Evolutionary conservation across 1,284 basidiomycete genomes (phyloP).

Genomic region (Laetiporus sulphureus): DNA sequence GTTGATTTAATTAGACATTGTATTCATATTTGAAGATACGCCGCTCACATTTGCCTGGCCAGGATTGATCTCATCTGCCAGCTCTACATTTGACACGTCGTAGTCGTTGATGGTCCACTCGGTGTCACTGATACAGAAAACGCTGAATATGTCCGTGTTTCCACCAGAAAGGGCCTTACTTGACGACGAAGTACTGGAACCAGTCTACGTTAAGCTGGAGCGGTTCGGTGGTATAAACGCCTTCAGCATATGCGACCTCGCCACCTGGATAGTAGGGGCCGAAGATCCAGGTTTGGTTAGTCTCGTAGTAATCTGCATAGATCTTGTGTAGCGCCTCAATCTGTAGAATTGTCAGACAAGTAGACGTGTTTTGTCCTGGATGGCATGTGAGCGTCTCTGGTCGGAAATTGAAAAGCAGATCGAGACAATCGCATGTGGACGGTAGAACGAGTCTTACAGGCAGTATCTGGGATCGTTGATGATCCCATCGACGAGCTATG

Average conservation of each 20-base stretch:
- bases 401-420: slow-evolving; percentile 22
- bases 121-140: slow-evolving; percentile 11
- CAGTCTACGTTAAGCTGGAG: slow-evolving; percentile 9
- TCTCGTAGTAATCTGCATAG: slow-evolving; percentile 23
- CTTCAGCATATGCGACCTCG: slow-evolving; percentile 11
- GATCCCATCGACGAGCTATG: slow-evolving; percentile 24
- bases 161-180: slow-evolving; percentile 7
- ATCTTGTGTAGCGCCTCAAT: slow-evolving; percentile 26
- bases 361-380: slow-evolving; percentile 15
- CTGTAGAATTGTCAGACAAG: slow-evolving; percentile 26
- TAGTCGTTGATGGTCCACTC: slow-evolving; percentile 14
- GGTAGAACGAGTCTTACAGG: slow-evolving; percentile 11
- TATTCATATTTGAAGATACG: not conserved
- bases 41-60: slow-evolving; percentile 11
- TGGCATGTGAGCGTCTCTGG: slow-evolving; percentile 24
- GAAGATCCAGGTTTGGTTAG: slow-evolving; percentile 18
- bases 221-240: slow-evolving; percentile 8
- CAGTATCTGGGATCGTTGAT: slow-evolving; percentile 28
- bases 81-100: slow-evolving; percentile 10
- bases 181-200: slow-evolving; percentile 14
- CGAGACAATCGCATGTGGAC: not conserved
- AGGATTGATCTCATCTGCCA: slow-evolving; percentile 16
- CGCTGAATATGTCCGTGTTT: not conserved
- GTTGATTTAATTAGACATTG: not conserved
- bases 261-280: slow-evolving; percentile 20